Conservation (phyloP, 805 yeast species). For the Barnettozyma sucrosica region DNA sequence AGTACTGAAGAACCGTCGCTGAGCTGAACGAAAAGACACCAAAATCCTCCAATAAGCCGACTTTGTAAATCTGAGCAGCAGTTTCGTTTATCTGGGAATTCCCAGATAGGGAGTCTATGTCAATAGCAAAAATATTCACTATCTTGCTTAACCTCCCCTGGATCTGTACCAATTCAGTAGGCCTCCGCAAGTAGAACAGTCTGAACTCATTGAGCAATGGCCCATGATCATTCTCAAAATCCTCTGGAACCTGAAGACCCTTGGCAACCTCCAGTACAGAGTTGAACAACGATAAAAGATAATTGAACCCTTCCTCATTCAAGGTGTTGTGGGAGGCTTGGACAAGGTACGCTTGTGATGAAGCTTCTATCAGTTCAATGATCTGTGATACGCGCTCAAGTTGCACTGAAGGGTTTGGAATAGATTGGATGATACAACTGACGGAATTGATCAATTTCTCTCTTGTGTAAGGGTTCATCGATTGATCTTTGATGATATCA, state of each 20-base stretch:
- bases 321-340: conserved; percentile 10
- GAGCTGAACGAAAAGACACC: conserved; percentile 61
- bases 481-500: conserved; percentile 39
- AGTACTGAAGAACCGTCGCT: conserved; percentile 36
- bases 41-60: conserved; percentile 58
- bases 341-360: conserved; percentile 13
- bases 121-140: conserved; percentile 37
- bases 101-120: conserved; percentile 31
- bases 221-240: conserved; percentile 31
- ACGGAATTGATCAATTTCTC: conserved; percentile 58
- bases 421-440: conserved; percentile 54
- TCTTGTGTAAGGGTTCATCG: conserved; percentile 41
- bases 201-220: conserved; percentile 16
- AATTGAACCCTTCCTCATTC: conserved; percentile 33
- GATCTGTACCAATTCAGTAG: conserved; percentile 48
- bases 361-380: conserved; percentile 26
- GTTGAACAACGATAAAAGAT: conserved; percentile 48
- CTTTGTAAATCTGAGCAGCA: conserved; percentile 54
- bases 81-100: conserved; percentile 54
- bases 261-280: conserved; percentile 70
- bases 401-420: conserved; percentile 42
- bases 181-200: conserved; percentile 22
- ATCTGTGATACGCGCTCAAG: conserved; percentile 31
- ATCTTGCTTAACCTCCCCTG: conserved; percentile 33
- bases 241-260: conserved; percentile 58